These are phyloP conservation scores for Stenocarpella maydis DNA, from an alignment of 2,329 filamentous ascomycete genomes.

Conservation along the genomic window DNA sequence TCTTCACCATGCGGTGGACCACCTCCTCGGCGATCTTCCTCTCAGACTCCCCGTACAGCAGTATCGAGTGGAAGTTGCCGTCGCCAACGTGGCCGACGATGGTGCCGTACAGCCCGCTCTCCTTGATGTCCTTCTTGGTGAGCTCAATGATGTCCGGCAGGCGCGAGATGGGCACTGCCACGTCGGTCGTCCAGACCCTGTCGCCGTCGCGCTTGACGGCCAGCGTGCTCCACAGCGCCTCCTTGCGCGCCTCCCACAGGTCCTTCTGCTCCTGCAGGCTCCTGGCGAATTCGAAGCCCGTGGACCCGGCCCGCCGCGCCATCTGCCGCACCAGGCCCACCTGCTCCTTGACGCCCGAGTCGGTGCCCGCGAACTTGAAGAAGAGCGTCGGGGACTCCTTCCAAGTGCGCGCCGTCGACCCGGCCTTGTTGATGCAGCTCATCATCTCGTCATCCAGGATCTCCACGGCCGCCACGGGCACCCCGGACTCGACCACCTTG, in stretches of 20 bases:
- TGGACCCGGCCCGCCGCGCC: conserved; percentile 67
- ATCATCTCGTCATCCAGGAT: conserved; percentile 94
- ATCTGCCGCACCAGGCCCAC: conserved; percentile 71
- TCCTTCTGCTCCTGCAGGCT: conserved; percentile 75
- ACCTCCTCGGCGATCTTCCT: conserved; percentile 72
- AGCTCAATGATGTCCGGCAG: conserved; percentile 58
- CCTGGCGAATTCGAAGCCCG: conserved; percentile 80
- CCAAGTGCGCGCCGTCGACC: conserved; percentile 73
- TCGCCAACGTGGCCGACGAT: conserved; percentile 80
- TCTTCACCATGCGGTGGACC: conserved; percentile 86
- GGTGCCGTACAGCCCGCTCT: conserved; percentile 53
- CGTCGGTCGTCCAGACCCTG: conserved; percentile 72
- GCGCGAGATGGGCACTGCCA: conserved; percentile 70
- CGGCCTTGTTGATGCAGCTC: conserved; percentile 71
- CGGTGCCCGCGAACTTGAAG: conserved; percentile 83
- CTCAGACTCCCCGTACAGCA: conserved; percentile 71
- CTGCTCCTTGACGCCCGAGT: conserved; percentile 78
- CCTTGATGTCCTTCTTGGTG: conserved; percentile 50
- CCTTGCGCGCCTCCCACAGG: conserved; percentile 65
- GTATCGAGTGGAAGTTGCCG: conserved; percentile 78
- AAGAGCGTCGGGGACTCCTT: conserved; percentile 79
- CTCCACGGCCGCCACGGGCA: conserved; percentile 91
- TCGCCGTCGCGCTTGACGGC: conserved; percentile 59
- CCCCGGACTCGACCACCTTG: conserved; percentile 79
- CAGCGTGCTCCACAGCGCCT: conserved; percentile 62